Base-by-base conservation (phyloP, 2,329 filamentous ascomycete species). In the Microdochium trichocladiopsis region DNA sequence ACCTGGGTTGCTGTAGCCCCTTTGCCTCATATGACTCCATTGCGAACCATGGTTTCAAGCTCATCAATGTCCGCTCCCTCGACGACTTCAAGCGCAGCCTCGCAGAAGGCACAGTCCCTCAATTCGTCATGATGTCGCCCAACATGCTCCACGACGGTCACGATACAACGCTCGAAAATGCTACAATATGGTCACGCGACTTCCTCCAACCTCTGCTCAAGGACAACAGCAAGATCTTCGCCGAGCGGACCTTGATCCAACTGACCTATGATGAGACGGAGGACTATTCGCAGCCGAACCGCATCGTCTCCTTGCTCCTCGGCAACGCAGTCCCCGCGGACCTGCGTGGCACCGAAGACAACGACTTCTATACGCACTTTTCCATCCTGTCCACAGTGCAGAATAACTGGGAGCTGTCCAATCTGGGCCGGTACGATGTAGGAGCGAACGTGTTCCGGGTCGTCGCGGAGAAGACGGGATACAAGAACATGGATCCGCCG, bases 261-360 rank as follows among this genome's bases (percentile, higher is more conserved):
- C 69, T 94, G 52, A 92, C 83, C 16, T 94, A 90, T 63, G 89
- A 94, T 58, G 89, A 94, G 70, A 87, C 83, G 62, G 80, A 85
- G 57, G 82, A 79, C 23, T 91, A 91, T 68, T 68, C 74, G 5
- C 69, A 75, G 21, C 78, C 79, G 55, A 93, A 94, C 74, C 77
- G 78, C 47, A 80, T 94, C 50, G 81, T 87, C 55, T 81, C 76
- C 55, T 76, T 94, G 58, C 77, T 94, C 1, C 73, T 94, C 3
- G 89, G 89, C 23, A 87, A 86, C 53, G 86, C 83, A 14, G 68
- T 94, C 3, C 86, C 87, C 4, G 54, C 74, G 14, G 52, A 77
- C n/a, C 76, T 87, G 0, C 68, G 80, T 48, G 86, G 86, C 51
- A 88, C 86, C 24, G 81, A 74, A 5, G 89, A 94, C 66, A 62